Evolutionary conservation across 2,329 filamentous ascomycete genomes (phyloP).

Genomic region (Paecilomyces variotii): DNA sequence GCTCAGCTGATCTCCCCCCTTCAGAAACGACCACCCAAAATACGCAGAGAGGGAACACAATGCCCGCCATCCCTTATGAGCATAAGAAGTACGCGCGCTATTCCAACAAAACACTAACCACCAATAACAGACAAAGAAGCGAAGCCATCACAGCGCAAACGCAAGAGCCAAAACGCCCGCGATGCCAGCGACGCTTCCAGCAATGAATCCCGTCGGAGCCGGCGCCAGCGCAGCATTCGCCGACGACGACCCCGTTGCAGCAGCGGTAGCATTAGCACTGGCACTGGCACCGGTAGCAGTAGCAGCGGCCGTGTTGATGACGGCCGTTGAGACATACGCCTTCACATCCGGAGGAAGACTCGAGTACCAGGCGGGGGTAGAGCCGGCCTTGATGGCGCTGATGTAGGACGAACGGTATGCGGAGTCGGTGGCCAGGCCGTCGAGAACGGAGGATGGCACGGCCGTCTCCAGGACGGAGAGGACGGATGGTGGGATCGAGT

Average conservation of each 20-base stretch:
- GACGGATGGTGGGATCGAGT: conserved; percentile 4
- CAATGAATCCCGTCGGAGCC: conserved; percentile 12
- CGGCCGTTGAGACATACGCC: conserved; percentile 1
- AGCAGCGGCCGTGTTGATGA: not conserved
- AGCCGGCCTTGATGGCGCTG: conserved; percentile 1
- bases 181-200: conserved; percentile 12
- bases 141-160: conserved; percentile 13
- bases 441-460: conserved; percentile 3
- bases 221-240: conserved; percentile 9
- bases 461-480: conserved; percentile 6
- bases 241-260: conserved; percentile 4
- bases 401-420: not conserved
- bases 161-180: conserved; percentile 15
- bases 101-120: no score
- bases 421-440: not conserved
- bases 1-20: no score
- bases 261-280: not conserved
- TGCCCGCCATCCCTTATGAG: no score
- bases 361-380: conserved; percentile 2
- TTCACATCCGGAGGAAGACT: conserved; percentile 3
- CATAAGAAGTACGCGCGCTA: no score
- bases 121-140: no score
- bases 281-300: not conserved
- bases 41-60: no score
- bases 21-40: no score